Conservation (phyloP, 345 rosid species). For the Eucalyptus marginata region DNA sequence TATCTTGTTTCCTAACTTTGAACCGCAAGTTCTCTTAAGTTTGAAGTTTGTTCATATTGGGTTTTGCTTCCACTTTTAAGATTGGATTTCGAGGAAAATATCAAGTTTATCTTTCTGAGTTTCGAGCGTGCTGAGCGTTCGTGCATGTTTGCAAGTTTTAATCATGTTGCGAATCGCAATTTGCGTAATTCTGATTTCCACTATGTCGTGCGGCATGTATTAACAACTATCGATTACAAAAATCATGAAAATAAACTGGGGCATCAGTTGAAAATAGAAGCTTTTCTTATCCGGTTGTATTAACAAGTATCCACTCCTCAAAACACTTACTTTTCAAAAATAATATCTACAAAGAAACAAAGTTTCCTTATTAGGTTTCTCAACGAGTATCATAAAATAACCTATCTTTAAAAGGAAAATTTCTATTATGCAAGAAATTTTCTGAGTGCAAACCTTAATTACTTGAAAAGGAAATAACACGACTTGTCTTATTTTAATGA, state of each 20-base stretch:
- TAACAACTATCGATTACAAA: background rate
- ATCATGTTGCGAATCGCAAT: background rate
- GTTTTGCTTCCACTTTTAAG: background rate
- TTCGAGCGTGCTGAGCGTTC: accelerated
- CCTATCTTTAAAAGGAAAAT: background rate
- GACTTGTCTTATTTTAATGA: background rate
- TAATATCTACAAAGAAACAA: background rate
- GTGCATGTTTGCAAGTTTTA: background rate
- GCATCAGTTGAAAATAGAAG: background rate
- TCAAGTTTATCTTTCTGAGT: background rate
- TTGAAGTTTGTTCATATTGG: background rate
- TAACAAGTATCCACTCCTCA: background rate
- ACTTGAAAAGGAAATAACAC: background rate
- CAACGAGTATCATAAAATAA: background rate
- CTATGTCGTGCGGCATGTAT: accelerated
- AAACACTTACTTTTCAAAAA: background rate
- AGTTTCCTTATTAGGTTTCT: background rate
- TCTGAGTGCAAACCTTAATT: background rate
- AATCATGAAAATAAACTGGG: accelerated
- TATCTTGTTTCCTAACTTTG: background rate
- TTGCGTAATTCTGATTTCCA: accelerated
- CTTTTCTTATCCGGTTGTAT: background rate
- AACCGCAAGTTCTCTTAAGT: no score
- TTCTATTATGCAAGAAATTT: background rate
- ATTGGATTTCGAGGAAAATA: background rate